phyloP scores from a whole-genome alignment of 177 flowering plant genomes.

The Vitis hybrid region DNA sequence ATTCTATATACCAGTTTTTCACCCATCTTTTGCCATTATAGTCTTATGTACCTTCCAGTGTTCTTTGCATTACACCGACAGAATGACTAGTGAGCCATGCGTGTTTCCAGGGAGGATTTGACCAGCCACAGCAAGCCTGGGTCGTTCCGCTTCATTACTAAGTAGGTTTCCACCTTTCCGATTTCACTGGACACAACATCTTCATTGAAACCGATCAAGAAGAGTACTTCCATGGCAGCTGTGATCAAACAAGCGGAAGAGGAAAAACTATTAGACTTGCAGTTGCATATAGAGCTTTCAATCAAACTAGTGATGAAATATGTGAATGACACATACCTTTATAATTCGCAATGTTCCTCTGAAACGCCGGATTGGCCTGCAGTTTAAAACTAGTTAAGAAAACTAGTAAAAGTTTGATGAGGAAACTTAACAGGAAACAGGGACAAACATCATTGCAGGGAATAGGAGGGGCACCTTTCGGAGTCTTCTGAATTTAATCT shows the following conservation, averaged over 20 bases:
- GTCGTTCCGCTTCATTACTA: constrained; percentile 82
- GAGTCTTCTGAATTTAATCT: constrained; percentile 66
- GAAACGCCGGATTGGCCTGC: constrained; percentile 86
- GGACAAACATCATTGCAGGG: background rate
- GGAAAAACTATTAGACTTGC: background rate
- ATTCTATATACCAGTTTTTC: too few relatives aligned
- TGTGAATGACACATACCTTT: constrained; percentile 47
- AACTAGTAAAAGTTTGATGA: background rate
- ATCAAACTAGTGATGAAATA: background rate
- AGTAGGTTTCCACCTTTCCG: constrained; percentile 59
- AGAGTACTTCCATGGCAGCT: constrained; percentile 89
- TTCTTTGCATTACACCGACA: too few relatives aligned
- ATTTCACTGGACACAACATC: constrained; percentile 47
- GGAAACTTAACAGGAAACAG: background rate
- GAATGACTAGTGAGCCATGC: constrained; percentile 30
- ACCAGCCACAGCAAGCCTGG: constrained; percentile 94
- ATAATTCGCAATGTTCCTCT: constrained; percentile 59
- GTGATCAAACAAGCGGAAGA: constrained; percentile 16
- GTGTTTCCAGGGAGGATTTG: constrained; percentile 74
- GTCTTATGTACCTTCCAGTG: too few relatives aligned
- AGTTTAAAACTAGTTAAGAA: background rate
- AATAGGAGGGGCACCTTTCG: constrained; percentile 60
- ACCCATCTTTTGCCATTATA: too few relatives aligned
- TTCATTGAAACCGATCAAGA: constrained; percentile 71
- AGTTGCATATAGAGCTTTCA: too few relatives aligned